Percentiles rank a stretch among this genome's conserved stretches.
Evolutionary conservation across 208 protist genomes (phyloP).

Genomic region (Trypanosoma cruzi): DNA sequence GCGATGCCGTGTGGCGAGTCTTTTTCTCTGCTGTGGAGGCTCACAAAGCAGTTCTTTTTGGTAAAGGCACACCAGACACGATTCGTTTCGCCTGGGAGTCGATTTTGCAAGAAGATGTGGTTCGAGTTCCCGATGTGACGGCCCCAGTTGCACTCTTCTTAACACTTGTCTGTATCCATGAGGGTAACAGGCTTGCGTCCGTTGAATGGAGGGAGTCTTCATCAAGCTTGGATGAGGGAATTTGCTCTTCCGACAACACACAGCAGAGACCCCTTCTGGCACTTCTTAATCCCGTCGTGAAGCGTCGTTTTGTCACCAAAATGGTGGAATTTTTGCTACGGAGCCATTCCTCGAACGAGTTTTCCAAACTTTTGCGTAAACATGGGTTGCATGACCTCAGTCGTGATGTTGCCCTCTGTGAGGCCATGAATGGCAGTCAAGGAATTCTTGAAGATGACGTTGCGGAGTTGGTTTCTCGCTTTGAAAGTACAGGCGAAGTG

Average conservation of each 20-base stretch:
- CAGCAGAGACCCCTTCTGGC: neutral
- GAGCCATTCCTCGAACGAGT: constrained; percentile 16
- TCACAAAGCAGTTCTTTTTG: constrained; percentile 47
- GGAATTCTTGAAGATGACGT: constrained; percentile 53
- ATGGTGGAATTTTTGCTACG: constrained; percentile 36
- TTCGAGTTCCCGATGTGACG: constrained; percentile 64
- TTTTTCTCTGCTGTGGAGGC: constrained; percentile 61
- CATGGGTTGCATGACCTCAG: constrained; percentile 43
- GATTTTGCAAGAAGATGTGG: constrained; percentile 59
- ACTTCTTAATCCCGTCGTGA: constrained; percentile 36
- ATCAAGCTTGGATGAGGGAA: constrained; percentile 40
- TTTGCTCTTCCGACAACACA: constrained; percentile 9
- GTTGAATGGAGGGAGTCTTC: constrained; percentile 28
- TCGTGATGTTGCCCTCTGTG: constrained; percentile 70
- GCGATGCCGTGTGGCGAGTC: constrained; percentile 68
- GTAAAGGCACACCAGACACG: constrained; percentile 21
- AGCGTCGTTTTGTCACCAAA: constrained; percentile 47
- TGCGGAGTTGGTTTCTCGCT: constrained; percentile 39
- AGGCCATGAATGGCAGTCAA: constrained; percentile 51
- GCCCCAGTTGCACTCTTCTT: constrained; percentile 74
- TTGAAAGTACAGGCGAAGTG: constrained; percentile 69
- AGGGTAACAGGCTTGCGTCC: constrained; percentile 31
- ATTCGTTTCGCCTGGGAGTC: constrained; percentile 71
- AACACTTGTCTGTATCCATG: constrained; percentile 45
- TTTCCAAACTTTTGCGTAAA: constrained; percentile 43